Base-by-base conservation (phyloP, 2,329 filamentous ascomycete genomes). In the Alternaria postmessia region DNA sequence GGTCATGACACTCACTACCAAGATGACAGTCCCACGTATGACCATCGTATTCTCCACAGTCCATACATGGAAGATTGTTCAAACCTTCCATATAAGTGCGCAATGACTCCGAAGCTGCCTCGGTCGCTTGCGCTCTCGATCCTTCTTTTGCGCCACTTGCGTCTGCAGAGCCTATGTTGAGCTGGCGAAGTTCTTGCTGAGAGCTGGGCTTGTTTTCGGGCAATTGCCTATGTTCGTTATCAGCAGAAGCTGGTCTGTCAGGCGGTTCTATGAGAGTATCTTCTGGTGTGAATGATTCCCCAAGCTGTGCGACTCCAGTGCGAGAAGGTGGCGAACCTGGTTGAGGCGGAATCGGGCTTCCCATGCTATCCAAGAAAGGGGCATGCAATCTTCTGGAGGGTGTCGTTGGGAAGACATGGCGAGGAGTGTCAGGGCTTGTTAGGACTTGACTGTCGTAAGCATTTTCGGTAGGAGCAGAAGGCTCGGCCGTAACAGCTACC, bases 1-100 rank as follows among this genome's bases (percentile, higher is more conserved):
- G 2, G 24, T 18, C 7, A 5, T n/a, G 20, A 22, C 4, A 55
- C 70, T 59, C 65, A 74, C 72, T 66, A 3, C 61, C 65, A 47
- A 74, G 60, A 28, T 68, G 34, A 24, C 73, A 75, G 22, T 65
- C 60, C 6, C 4, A 41, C 2, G 8, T 53, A 26, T 74, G 71
- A 1, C 34, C 42, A 7, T 54, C 34, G 7, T 53, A 49, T 34
- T 61, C 43, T 16, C 58, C 71, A 30, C 74, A 76, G 24, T 73
- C 71, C 55, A 75, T 69, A 32, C 74, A 75, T 42, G 69, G 67
- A 2, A 71, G 26, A 2, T 36, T 53, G 38, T 12, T 20, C 32
- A 51, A 4, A 6, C 20, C 12, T 9, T 18, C 12, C 30, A 49
- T n/a, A 9, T 39, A 36, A 0, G 11, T 39, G 14, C 26, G 11